Evolutionary conservation across 768 basidiomycete species (phyloP), one percentile per base, ranked within the genome.

Genomic region (Amanita fuliginea): DNA sequence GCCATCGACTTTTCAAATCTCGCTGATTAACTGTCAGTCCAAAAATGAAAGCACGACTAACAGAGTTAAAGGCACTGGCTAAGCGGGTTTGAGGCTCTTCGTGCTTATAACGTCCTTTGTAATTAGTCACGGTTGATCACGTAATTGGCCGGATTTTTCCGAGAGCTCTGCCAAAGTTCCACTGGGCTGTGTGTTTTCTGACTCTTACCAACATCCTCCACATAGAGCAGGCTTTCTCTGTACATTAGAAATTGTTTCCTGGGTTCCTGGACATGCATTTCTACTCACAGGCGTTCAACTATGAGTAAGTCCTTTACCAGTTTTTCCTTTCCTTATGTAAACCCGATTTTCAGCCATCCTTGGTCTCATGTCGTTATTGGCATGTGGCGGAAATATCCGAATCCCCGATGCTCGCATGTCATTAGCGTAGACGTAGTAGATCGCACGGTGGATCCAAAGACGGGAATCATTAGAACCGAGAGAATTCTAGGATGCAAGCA

Each of bases 371-470:
- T 94, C 56, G 81, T 92, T 54, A 83, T 86, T 60, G 88, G 87
- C 55, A 87, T 95, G 76, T 93, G 90, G 86, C 83, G 85, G 56
- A 96, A 96, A 74, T 96, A 96, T 66, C 93, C 93, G 46, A 95
- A 95, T 64, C 85, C 91, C 47, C 86, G 86, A 59, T 91, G 89
- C 67, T 77, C 85, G 19, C 90, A 92, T 63, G 90, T 92, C 56
- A 72, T 90, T 56, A 86, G 85, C 55, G 77, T 92, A 60, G 89
- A 92, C 64, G 90, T 92, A 24, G 53, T 95, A 49, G 86, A 91
- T 69, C 83, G 93, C 54, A 76, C 82, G 10, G 74, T 95, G 10
- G 83, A 95, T 68, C 78, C 88, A 24, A 64, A 72, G 49, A 92
- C 88, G 8, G 94, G 94, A 28, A 77, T 95, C 55, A 85, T 96